phyloP scores from a whole-genome alignment of 176 grass and related monocot species.

The Alloteropsis semialata region DNA sequence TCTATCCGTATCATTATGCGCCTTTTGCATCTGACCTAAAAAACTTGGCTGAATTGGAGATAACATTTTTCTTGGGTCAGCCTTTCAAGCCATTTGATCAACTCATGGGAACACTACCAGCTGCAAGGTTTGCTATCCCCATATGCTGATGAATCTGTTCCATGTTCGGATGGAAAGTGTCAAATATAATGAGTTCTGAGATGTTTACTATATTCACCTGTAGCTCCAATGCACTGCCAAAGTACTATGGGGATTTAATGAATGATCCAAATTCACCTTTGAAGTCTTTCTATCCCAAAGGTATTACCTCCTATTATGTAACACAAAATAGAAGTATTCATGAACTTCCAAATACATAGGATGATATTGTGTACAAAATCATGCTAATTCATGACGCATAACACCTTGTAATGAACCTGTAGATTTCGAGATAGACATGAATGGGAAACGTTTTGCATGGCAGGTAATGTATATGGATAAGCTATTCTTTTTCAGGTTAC shows the following conservation, averaged over 20 bases:
- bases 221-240: slow-evolving; percentile 92
- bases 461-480: slow-evolving; percentile 57
- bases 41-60: slow-evolving; percentile 86
- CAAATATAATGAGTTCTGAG: slow-evolving; percentile 22
- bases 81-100: slow-evolving; percentile 99
- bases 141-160: slow-evolving; percentile 20
- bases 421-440: slow-evolving; percentile 99
- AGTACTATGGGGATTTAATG: slow-evolving; percentile 77
- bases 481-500: slow-evolving; percentile 8
- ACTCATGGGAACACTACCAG: slow-evolving; percentile 96
- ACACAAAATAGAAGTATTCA: not conserved
- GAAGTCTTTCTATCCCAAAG: slow-evolving; percentile 90
- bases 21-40: slow-evolving; percentile 95
- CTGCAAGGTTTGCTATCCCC: slow-evolving; percentile 71
- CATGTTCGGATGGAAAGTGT: slow-evolving; percentile 12
- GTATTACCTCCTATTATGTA: slow-evolving; percentile 40
- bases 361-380: slow-evolving; percentile 5
- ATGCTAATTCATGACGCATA: slow-evolving; percentile 14
- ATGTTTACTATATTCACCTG: slow-evolving; percentile 42
- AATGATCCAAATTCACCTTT: slow-evolving; percentile 75
- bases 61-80: slow-evolving; percentile 99
- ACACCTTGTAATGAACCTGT: slow-evolving; percentile 18
- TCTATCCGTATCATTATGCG: slow-evolving; percentile 98
- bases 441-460: slow-evolving; percentile 97
- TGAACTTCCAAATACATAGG: not conserved